Conservation (phyloP, 768 basidiomycete species). For the Hericium rajendrae region DNA sequence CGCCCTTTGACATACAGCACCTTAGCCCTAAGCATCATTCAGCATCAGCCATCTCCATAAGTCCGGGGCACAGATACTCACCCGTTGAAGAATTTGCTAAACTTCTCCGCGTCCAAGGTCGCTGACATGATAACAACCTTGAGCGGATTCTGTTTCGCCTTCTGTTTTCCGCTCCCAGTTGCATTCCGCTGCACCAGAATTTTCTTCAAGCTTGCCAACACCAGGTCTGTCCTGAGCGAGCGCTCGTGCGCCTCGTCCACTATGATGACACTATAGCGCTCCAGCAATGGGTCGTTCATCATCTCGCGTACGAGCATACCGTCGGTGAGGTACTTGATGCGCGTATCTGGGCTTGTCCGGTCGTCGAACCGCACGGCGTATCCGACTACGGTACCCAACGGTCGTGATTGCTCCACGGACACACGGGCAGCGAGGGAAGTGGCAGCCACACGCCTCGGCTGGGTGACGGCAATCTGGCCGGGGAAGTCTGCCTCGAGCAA, state of each 20-base stretch:
- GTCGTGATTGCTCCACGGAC: slow-evolving; percentile 66
- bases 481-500: slow-evolving; percentile 70
- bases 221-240: slow-evolving; percentile 85
- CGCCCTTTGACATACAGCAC: slow-evolving; percentile 90
- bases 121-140: slow-evolving; percentile 98
- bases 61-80: slow-evolving; percentile 27
- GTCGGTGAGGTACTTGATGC: slow-evolving; percentile 94
- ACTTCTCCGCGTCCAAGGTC: slow-evolving; percentile 91
- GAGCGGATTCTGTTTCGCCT: slow-evolving; percentile 49
- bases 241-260: slow-evolving; percentile 98
- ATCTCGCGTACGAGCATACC: slow-evolving; percentile 96
- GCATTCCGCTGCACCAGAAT: slow-evolving; percentile 67
- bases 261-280: slow-evolving; percentile 77
- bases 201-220: slow-evolving; percentile 83
- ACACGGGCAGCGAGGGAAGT: slow-evolving; percentile 91
- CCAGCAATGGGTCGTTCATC: slow-evolving; percentile 65
- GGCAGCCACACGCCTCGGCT: slow-evolving; percentile 92
- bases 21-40: slow-evolving; percentile 49
- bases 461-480: slow-evolving; percentile 84
- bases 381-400: slow-evolving; percentile 73
- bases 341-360: slow-evolving; percentile 54
- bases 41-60: neutral
- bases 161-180: slow-evolving; percentile 33
- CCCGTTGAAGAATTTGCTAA: slow-evolving; percentile 81
- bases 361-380: slow-evolving; percentile 98